Base-by-base conservation (phyloP, 768 basidiomycete genomes). In the Kwoniella bestiolae region DNA sequence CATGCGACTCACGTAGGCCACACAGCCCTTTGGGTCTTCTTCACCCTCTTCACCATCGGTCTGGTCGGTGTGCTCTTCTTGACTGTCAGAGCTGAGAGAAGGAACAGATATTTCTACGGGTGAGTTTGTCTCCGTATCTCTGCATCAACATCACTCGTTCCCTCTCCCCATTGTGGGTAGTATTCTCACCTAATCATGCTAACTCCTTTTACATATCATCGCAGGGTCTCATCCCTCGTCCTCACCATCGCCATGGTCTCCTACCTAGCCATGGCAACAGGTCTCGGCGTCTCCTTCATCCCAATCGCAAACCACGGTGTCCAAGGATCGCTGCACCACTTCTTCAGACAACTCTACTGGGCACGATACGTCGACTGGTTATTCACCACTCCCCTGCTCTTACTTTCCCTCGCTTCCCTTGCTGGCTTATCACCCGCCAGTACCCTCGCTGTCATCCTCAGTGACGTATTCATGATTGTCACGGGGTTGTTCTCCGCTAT, bases 261-360 rank as follows among this genome's bases (percentile, higher is more conserved):
- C n/a, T 80, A 80, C 70, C 62, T 79, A 32, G 75, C 74, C 65
- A 79, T 78, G 78, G 73, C 79, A 23, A 73, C 72, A 31, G 76
- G 74, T 16, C 63, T 75, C 35, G 79, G 79, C 26, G 59, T 75
- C 35, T 45, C 66, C 23, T 70, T 68, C 63, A 68, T 78, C 31
- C 72, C 72, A 3, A 65, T 70, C 46, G 71, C 75, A 62, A 58
- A 62, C 44, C 65, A 72, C 65, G 72, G 69, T 16, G 49, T 34
- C 31, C 67, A 69, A 21, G 67, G 56, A 7, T 65, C 67, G 18
- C 46, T 68, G 28, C 50, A 66, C 56, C 68, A 68, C 35, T 58
- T 70, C 50, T 56, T 72, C 63, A 57, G 79, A 51, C 65, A 79
- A 60, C 70, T 79, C 31, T 80, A 75, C 66, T 80, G 64, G 31